Evolutionary conservation across 1,139 yeast species (phyloP).

Genomic region (Waltiozyma sp.): DNA sequence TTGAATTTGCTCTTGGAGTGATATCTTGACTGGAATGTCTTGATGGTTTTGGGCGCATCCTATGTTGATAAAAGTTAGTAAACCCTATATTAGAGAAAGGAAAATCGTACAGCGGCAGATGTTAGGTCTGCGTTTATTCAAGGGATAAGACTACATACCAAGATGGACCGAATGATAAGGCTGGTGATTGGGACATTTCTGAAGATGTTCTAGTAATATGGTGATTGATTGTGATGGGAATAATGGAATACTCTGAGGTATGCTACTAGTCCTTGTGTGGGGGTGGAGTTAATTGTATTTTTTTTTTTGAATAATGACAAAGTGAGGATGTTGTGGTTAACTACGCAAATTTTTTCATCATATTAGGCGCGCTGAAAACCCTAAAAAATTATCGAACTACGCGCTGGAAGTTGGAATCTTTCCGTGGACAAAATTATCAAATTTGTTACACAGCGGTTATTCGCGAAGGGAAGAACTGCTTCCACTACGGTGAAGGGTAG

Average conservation of each 20-base stretch:
- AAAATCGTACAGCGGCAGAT: background rate
- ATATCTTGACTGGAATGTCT: conserved; percentile 5
- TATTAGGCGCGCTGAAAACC: too few relatives aligned
- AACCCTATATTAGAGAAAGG: background rate
- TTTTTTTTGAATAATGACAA: too few relatives aligned
- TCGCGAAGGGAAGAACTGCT: too few relatives aligned
- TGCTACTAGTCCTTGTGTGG: background rate
- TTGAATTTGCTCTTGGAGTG: background rate
- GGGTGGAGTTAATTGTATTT: too few relatives aligned
- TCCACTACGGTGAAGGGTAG: too few relatives aligned
- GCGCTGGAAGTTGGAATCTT: too few relatives aligned
- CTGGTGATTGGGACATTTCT: conserved; percentile 18
- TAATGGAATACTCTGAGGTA: background rate
- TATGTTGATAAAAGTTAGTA: conserved; percentile 11
- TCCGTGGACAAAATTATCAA: too few relatives aligned
- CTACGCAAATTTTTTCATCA: too few relatives aligned
- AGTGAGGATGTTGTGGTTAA: too few relatives aligned
- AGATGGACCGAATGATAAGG: conserved; percentile 29
- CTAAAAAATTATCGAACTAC: too few relatives aligned
- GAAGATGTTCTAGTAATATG: background rate
- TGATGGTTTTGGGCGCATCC: conserved; percentile 24
- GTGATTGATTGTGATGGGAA: background rate
- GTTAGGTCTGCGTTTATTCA: background rate
- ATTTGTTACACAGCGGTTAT: too few relatives aligned
- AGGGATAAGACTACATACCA: conserved; percentile 22